phyloP scores from a whole-genome alignment of 2,329 filamentous ascomycete genomes.

The Botrytis hyacinthi region DNA sequence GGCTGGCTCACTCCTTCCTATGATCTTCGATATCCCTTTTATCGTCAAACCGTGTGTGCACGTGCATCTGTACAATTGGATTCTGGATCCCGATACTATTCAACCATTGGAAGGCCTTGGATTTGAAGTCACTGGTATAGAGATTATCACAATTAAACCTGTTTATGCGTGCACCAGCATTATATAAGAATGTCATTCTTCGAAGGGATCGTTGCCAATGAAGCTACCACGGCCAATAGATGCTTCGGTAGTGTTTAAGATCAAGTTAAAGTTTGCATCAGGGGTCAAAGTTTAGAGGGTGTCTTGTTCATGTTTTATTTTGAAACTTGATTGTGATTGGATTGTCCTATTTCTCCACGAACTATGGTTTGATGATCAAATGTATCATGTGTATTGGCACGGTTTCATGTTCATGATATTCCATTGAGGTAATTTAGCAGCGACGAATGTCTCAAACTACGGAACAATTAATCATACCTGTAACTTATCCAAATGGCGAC shows the following conservation, averaged over 20 bases:
- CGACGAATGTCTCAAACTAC: not conserved
- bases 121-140: not conserved
- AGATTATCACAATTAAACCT: not conserved
- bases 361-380: not conserved
- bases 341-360: not conserved
- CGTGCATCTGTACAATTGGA: not conserved
- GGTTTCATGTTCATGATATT: slow-evolving; percentile 4
- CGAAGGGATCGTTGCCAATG: not conserved
- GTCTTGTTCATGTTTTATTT: not conserved
- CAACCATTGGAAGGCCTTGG: not conserved
- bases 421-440: too few species aligned
- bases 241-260: not conserved
- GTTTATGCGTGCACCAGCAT: not conserved
- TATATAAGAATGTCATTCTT: not conserved
- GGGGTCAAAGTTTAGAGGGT: not conserved
- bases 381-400: not conserved
- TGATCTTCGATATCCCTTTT: not conserved
- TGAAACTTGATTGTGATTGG: not conserved
- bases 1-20: not conserved
- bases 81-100: not conserved
- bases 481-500: not conserved
- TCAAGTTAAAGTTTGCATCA: not conserved
- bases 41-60: not conserved
- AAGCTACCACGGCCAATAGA: not conserved
- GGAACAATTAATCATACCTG: not conserved